A percentile compares a stretch with the other conserved stretches of the same genome.
Conservation (phyloP, 352 stramenopile genomes). For the Phytophthora crassamura region DNA sequence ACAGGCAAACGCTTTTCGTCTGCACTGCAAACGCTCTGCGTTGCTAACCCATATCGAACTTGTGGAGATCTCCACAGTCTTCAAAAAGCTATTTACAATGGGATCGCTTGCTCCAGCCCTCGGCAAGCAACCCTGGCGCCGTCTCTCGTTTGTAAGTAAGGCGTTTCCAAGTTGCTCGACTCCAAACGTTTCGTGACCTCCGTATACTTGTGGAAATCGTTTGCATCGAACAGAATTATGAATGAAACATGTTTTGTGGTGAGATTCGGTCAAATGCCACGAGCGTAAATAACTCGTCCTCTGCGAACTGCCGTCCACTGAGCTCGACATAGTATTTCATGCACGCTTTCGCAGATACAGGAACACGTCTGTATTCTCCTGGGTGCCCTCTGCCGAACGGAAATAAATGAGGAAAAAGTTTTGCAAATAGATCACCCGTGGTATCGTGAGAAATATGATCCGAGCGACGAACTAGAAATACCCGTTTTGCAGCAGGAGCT, state of each 20-base stretch:
- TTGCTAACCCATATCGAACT: conserved; percentile 1
- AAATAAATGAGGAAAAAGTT: conserved; percentile 17
- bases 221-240: conserved; percentile 4
- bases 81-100: background rate
- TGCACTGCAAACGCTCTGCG: background rate
- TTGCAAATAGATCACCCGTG: conserved; percentile 14
- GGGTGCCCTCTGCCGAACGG: conserved; percentile 5
- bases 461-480: conserved; percentile 1
- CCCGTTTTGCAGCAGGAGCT: too few species aligned
- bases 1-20: background rate
- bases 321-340: conserved; percentile 16
- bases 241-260: too few species aligned
- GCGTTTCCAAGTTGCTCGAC: background rate
- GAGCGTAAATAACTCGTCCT: too few species aligned
- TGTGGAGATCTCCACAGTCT: background rate
- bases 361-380: background rate
- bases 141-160: background rate
- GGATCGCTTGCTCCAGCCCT: too few species aligned
- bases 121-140: background rate
- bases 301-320: too few species aligned
- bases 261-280: too few species aligned
- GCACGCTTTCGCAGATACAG: conserved; percentile 1
- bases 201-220: background rate
- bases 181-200: background rate
- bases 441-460: too few species aligned